These are phyloP conservation scores for Scheffersomyces titani DNA, from an alignment of 1,139 yeast genomes.

Conservation along the genomic window DNA sequence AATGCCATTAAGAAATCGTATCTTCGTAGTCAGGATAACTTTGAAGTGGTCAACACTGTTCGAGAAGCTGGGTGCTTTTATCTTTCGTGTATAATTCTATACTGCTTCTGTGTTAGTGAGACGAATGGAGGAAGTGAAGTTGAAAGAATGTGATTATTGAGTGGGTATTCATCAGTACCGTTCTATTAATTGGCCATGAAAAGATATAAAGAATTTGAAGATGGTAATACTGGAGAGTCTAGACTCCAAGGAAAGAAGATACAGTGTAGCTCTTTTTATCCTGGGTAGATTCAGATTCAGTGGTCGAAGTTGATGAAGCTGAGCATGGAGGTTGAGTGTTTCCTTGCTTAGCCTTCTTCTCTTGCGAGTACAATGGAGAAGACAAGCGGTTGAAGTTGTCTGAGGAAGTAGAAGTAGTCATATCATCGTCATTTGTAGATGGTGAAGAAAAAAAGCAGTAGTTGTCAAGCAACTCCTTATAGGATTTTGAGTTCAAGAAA, in stretches of 20 bases:
- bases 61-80: neutral
- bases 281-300: neutral
- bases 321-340: neutral
- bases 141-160: no score
- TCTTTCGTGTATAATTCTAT: neutral
- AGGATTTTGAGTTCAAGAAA: constrained; percentile 55
- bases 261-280: constrained; percentile 18
- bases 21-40: neutral
- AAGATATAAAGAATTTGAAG: neutral
- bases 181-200: neutral
- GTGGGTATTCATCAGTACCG: neutral
- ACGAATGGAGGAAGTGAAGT: neutral
- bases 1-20: neutral
- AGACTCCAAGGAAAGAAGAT: constrained; percentile 27
- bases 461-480: constrained; percentile 67
- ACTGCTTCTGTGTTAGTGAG: neutral
- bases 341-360: neutral
- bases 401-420: constrained; percentile 7
- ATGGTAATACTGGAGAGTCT: neutral
- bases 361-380: neutral
- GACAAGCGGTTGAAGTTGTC: constrained; percentile 4
- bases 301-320: neutral
- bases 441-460: constrained; percentile 60
- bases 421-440: constrained; percentile 2
- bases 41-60: neutral